These are phyloP conservation scores for Gigaspora rosea DNA, from an alignment of 192 early-diverging fungal species.

Conservation along the genomic window DNA sequence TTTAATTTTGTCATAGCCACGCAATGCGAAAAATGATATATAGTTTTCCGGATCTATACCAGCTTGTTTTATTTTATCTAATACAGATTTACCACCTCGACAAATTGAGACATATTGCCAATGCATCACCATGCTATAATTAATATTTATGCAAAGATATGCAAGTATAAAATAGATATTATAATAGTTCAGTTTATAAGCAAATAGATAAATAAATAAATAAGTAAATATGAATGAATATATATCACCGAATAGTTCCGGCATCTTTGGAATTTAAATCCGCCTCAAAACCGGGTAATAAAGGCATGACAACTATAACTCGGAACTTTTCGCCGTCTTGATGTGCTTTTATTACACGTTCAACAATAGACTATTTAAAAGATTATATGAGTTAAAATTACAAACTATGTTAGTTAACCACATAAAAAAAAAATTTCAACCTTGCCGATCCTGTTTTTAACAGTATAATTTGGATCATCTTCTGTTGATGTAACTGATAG, in stretches of 20 bases:
- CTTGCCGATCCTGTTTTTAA: conserved; percentile 64
- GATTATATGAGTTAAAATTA: conserved; percentile 31
- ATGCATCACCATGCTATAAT: conserved; percentile 66
- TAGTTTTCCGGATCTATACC: conserved; percentile 66
- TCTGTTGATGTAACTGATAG: conserved; percentile 37
- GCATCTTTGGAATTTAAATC: conserved; percentile 75
- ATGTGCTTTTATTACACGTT: conserved; percentile 76
- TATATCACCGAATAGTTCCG: conserved; percentile 56
- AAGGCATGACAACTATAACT: conserved; percentile 78
- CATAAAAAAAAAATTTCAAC: conserved; percentile 6
- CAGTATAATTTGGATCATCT: conserved; percentile 41
- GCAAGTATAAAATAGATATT: too few species aligned
- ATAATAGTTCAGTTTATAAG: too few species aligned
- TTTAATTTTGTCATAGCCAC: conserved; percentile 70
- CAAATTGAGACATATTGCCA: conserved; percentile 80
- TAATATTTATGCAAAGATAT: neutral
- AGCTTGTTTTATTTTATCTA: conserved; percentile 55
- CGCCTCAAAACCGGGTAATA: conserved; percentile 83
- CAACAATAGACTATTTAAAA: conserved; percentile 62
- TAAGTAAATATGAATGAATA: neutral
- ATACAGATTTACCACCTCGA: conserved; percentile 70
- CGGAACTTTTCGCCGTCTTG: conserved; percentile 67
- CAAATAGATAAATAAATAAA: neutral
- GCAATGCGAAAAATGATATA: conserved; percentile 74
- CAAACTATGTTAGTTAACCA: too few species aligned